A percentile compares a stretch with the other conserved stretches of the same genome.
phyloP scores from a whole-genome alignment of 345 rosid genomes.

The Pelargonium nanum region DNA sequence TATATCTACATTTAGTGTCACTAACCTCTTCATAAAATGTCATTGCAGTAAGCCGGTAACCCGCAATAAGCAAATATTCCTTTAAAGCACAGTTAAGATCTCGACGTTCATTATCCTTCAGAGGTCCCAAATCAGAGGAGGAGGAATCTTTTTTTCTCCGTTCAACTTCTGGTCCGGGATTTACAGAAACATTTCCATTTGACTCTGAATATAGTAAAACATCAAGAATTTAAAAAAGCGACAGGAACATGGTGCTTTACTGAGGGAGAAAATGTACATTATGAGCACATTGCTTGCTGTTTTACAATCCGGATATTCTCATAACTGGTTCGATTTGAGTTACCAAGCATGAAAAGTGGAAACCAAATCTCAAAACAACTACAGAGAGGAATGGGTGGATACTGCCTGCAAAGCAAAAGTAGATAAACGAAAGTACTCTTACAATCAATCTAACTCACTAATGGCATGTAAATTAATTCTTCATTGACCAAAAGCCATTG shows the following conservation, averaged over 20 bases:
- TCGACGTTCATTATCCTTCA: conserved; percentile 71
- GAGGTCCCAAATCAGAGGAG: conserved; percentile 65
- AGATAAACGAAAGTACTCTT: not conserved
- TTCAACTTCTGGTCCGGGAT: conserved; percentile 37
- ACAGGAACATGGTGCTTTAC: not conserved
- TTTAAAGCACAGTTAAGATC: conserved; percentile 92
- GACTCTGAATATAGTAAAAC: conserved; percentile 36
- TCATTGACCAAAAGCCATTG: not conserved
- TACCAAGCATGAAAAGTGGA: no score
- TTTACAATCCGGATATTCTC: no score
- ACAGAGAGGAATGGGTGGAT: not conserved
- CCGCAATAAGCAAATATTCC: conserved; percentile 89
- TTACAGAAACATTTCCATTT: conserved; percentile 25
- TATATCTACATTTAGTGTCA: not conserved
- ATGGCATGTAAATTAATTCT: not conserved
- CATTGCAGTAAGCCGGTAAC: conserved; percentile 92
- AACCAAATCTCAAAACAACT: no score
- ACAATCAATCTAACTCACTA: not conserved
- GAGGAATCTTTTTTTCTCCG: conserved; percentile 44
- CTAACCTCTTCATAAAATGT: conserved; percentile 91
- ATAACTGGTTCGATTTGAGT: no score
- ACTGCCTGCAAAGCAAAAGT: not conserved
- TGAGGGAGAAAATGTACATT: not conserved
- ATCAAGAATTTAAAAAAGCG: conserved; percentile 1
- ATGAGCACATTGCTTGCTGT: no score